Conservation (phyloP, 2,329 filamentous ascomycete species). For the Claviceps fusiformis region DNA sequence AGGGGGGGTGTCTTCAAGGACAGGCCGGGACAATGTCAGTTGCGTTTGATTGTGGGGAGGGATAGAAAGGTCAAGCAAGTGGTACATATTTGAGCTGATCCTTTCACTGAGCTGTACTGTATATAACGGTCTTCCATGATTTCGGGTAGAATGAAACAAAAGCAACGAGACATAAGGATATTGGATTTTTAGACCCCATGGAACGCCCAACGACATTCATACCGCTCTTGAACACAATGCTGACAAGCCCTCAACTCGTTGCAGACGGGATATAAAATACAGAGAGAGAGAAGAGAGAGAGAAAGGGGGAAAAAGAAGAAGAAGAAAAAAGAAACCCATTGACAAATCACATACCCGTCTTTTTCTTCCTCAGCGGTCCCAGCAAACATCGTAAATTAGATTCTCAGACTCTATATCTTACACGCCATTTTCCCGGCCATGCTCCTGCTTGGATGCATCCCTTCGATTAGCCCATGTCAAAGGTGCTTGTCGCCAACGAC, state of each 20-base stretch:
- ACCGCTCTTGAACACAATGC: conserved; percentile 1
- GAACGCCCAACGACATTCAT: background rate
- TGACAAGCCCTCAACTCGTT: background rate
- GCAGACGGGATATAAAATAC: background rate
- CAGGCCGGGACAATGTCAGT: conserved; percentile 36
- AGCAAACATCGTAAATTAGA: background rate
- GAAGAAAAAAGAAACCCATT: background rate
- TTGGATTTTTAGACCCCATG: background rate
- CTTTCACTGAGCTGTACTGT: background rate
- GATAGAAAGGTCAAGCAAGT: conserved; percentile 37
- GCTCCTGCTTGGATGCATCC: background rate
- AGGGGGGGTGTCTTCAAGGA: conserved; percentile 41
- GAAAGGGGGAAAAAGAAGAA: background rate
- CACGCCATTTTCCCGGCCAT: background rate
- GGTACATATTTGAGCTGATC: background rate
- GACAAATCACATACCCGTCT: background rate
- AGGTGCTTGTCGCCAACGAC: conserved; percentile 34
- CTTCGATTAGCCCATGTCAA: background rate
- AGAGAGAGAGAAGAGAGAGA: background rate
- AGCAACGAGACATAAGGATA: background rate
- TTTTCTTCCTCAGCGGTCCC: background rate
- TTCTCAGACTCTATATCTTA: background rate
- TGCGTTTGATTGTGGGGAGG: conserved; percentile 47
- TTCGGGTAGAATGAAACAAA: conserved; percentile 5
- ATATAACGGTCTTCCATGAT: background rate